phyloP scores from a whole-genome alignment of 2,329 filamentous ascomycete species.

The Beauveria scarabaeidicola region DNA sequence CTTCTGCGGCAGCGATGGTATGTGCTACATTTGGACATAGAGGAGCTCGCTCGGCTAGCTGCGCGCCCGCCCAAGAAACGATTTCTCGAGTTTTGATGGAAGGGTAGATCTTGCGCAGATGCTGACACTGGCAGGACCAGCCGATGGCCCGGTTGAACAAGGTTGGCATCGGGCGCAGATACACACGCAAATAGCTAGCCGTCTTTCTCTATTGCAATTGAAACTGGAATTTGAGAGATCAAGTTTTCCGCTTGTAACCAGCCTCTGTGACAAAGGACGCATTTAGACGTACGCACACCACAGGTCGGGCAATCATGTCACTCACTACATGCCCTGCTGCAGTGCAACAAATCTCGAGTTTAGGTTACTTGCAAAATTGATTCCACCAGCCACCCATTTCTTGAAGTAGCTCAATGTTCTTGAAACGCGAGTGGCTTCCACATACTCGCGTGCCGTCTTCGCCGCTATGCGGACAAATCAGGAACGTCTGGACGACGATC shows the following conservation, averaged over 20 bases:
- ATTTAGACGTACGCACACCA: background rate
- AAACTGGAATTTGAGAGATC: background rate
- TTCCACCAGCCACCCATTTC: conserved; percentile 25
- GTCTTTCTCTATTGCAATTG: background rate
- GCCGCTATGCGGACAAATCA: conserved; percentile 27
- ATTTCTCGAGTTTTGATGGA: background rate
- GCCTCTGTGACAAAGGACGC: background rate
- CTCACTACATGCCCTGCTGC: background rate
- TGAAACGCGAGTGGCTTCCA: conserved; percentile 20
- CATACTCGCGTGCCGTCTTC: conserved; percentile 15
- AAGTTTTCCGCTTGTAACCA: too few relatives aligned
- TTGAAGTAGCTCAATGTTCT: conserved; percentile 23
- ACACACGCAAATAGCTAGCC: background rate
- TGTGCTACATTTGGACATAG: background rate
- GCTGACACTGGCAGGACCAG: background rate
- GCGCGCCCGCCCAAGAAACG: background rate
- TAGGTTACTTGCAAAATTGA: too few relatives aligned
- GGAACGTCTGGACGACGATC: conserved; percentile 22
- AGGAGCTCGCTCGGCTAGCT: background rate
- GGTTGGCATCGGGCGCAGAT: background rate
- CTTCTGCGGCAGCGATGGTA: conserved; percentile 6
- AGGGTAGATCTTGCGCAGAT: background rate
- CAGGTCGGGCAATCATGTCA: background rate
- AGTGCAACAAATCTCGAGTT: background rate
- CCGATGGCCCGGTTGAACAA: background rate